A percentile compares a stretch with the other conserved stretches of the same genome.
These are phyloP conservation scores for Penstemon barbatus DNA, from an alignment of 257 asterid genomes.

Conservation along the genomic window DNA sequence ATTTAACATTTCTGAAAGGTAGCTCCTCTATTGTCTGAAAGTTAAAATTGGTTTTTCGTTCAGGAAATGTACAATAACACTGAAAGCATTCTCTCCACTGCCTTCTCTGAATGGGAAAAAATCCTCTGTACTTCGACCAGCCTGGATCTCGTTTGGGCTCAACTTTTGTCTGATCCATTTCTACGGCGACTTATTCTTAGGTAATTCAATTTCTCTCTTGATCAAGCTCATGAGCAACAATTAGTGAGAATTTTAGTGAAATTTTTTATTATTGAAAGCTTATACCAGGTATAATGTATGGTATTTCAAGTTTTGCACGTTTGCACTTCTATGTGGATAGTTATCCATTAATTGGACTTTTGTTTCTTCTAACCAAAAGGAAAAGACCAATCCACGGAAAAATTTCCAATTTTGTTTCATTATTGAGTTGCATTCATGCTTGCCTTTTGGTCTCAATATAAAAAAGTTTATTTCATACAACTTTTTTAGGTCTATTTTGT, in stretches of 20 bases:
- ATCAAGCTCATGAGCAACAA: constrained; percentile 4
- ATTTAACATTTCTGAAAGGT: constrained; percentile 16
- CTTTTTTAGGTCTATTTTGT: neutral
- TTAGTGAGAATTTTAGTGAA: neutral
- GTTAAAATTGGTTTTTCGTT: constrained; percentile 25
- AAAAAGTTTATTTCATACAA: neutral
- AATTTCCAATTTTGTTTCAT: constrained; percentile 15
- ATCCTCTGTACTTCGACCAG: constrained; percentile 78
- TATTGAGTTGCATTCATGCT: constrained; percentile 8
- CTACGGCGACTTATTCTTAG: constrained; percentile 87
- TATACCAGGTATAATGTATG: neutral
- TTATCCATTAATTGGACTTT: constrained; percentile 1
- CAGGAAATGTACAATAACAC: constrained; percentile 58
- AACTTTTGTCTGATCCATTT: constrained; percentile 80
- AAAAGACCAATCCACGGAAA: neutral
- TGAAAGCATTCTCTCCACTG: constrained; percentile 63
- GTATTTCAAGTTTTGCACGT: constrained; percentile 3
- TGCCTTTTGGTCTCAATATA: neutral
- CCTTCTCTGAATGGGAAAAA: constrained; percentile 90
- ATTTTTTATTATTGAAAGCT: constrained; percentile 4
- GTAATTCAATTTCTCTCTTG: constrained; percentile 37
- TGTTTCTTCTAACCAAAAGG: neutral
- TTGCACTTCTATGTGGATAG: constrained; percentile 1
- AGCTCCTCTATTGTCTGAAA: constrained; percentile 18
- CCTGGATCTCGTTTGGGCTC: constrained; percentile 92